Evolutionary conservation across 805 yeast species (phyloP).

Genomic region (Monosporozyma yasuniensis): DNA sequence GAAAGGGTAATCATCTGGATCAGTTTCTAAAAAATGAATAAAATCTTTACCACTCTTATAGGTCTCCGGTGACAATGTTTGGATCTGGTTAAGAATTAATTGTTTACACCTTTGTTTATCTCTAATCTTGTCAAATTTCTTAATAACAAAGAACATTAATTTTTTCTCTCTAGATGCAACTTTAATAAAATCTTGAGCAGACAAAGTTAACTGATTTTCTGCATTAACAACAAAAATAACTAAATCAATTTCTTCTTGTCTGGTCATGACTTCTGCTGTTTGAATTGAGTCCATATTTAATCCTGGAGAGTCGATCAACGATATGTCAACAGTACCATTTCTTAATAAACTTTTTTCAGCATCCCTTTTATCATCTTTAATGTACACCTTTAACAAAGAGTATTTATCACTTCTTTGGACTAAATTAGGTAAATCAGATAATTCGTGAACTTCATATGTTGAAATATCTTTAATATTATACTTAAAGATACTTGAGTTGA

Average conservation of each 20-base stretch:
- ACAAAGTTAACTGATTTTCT: constrained; percentile 88
- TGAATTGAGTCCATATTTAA: constrained; percentile 86
- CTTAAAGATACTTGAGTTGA: constrained; percentile 19
- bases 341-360: constrained; percentile 60
- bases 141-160: constrained; percentile 87
- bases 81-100: constrained; percentile 76
- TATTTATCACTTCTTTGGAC: constrained; percentile 69
- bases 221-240: constrained; percentile 95
- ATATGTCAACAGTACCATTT: constrained; percentile 87
- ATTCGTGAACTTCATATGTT: constrained; percentile 48
- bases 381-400: constrained; percentile 68
- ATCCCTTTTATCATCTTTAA: constrained; percentile 56
- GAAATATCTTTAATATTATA: constrained; percentile 45
- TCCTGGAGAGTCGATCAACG: constrained; percentile 96
- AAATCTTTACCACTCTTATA: constrained; percentile 81
- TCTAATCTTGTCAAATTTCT: constrained; percentile 77
- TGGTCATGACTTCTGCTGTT: constrained; percentile 87
- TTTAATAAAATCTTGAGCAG: constrained; percentile 88
- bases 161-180: constrained; percentile 88
- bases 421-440: constrained; percentile 54
- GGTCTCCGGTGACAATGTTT: constrained; percentile 80
- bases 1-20: constrained; percentile 30
- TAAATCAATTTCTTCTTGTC: constrained; percentile 94
- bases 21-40: constrained; percentile 67
- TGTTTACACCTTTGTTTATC: constrained; percentile 73